A percentile compares a stretch with the other conserved stretches of the same genome.
phyloP scores from a whole-genome alignment of 768 basidiomycete species.

The Plicaturopsis crispa region DNA sequence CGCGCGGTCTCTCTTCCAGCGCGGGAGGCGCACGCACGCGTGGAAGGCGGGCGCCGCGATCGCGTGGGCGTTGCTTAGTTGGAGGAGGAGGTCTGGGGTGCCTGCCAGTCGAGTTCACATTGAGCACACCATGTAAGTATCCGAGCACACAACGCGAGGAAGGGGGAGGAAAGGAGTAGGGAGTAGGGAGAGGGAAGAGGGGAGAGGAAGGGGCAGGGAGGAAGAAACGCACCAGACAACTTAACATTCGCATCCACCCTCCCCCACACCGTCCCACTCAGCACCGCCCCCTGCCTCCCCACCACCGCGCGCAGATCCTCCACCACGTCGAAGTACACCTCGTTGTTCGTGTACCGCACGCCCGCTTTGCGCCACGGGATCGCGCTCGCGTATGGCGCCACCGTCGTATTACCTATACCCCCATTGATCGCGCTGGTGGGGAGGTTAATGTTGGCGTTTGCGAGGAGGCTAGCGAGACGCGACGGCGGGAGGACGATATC shows the following conservation, averaged over 20 bases:
- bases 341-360: slow-evolving; percentile 78
- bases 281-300: slow-evolving; percentile 26
- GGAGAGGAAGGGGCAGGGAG: background rate
- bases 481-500: slow-evolving; percentile 94
- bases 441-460: slow-evolving; percentile 39
- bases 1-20: slow-evolving; percentile 68
- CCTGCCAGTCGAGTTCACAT: slow-evolving; percentile 51
- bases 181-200: slow-evolving; percentile 1
- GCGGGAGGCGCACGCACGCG: slow-evolving; percentile 79
- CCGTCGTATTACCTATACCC: slow-evolving; percentile 26
- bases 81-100: slow-evolving; percentile 80
- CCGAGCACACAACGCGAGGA: no score
- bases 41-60: slow-evolving; percentile 84
- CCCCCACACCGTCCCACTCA: slow-evolving; percentile 13
- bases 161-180: no score
- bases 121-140: no score
- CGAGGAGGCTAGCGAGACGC: slow-evolving; percentile 66
- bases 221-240: slow-evolving; percentile 19
- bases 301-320: slow-evolving; percentile 78
- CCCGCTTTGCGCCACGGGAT: slow-evolving; percentile 92
- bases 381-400: slow-evolving; percentile 70
- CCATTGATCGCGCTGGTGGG: slow-evolving; percentile 39
- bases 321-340: slow-evolving; percentile 86
- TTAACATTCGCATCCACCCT: slow-evolving; percentile 10
- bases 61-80: slow-evolving; percentile 67